Base-by-base conservation (phyloP, 352 stramenopile species). In the Phytophthora fragariaefolia region DNA sequence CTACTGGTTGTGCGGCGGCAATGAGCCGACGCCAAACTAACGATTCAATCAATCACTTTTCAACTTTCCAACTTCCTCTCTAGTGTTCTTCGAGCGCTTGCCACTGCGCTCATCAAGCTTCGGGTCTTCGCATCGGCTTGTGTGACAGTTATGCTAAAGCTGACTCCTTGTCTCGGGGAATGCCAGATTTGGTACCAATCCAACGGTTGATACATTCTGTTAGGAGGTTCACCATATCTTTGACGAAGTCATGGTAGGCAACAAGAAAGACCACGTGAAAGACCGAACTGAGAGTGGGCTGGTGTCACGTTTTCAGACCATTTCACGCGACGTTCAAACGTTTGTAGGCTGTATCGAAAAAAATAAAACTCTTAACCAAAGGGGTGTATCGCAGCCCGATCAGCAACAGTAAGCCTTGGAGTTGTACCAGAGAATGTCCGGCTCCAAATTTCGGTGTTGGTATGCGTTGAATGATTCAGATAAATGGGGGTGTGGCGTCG, bases 221-320 rank as follows among this genome's bases (percentile, higher is more conserved):
- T 7, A 36, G 28, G 28, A 36, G 13, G 28, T 36, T 12, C 28
- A 12, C 28, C 9, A 12, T 13, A 1, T 13, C 13, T 36, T 36
- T 4, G 28, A 23, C 22, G 17, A 45, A 12, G 4, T 28, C 27
- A 26, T 54, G 24, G 23, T 17, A 42, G 15, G 12, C 3, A 54
- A 24, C n/a, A 38, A 23, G 17, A 54, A n/a, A 13, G 28, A 36
- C 28, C 42, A 40, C 26, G 26, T 24, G 10, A 56, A 40, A 27
- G n/a, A 34, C 20, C 23, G 48, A n/a, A 38, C 12, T 17, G 48
- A 28, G 9, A 46, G 18, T 20, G 28, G 28, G 30, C 50, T 57
- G 30, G 30, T n/a, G 50, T 57, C 50, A n/a, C 30, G 50, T 1
- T 56, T 57, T 20, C 50, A 57, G 30, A 46, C 50, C n/a, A 57